These are phyloP conservation scores for Helicocarpus griseus DNA, from an alignment of 2,329 filamentous ascomycete genomes.

Conservation along the genomic window DNA sequence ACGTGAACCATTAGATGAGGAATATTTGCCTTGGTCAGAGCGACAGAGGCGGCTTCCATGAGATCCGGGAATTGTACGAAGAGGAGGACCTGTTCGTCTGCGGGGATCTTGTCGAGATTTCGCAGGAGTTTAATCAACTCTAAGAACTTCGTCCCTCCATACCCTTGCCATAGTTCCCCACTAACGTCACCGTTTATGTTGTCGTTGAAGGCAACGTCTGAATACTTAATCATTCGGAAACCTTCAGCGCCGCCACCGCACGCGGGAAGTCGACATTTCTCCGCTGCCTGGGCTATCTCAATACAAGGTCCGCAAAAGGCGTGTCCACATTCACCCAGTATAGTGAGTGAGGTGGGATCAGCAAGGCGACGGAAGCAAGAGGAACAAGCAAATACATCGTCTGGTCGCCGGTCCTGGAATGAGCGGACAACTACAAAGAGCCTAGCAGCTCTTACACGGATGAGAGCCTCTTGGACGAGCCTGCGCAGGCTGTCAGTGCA, in stretches of 20 bases:
- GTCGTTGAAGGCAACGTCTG: neutral
- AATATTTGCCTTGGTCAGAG: conserved; percentile 21
- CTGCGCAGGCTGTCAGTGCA: conserved; percentile 17
- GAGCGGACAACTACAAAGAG: conserved; percentile 23
- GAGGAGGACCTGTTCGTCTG: conserved; percentile 43
- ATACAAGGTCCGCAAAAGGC: conserved; percentile 37
- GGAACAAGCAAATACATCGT: conserved; percentile 19
- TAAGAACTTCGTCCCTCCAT: conserved; percentile 41
- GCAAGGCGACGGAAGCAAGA: conserved; percentile 22
- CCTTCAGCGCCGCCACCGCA: conserved; percentile 32
- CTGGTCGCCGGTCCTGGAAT: conserved; percentile 16
- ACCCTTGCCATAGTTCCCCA: conserved; percentile 12
- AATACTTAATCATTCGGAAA: conserved; percentile 32
- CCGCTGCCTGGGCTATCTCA: conserved; percentile 11
- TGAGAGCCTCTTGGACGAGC: conserved; percentile 22
- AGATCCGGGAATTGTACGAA: conserved; percentile 46
- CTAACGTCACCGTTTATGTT: neutral
- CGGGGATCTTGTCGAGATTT: conserved; percentile 20
- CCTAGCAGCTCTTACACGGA: conserved; percentile 23
- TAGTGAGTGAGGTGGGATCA: conserved; percentile 22
- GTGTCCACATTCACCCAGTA: conserved; percentile 45
- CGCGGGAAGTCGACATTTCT: conserved; percentile 30
- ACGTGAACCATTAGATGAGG: conserved; percentile 29
- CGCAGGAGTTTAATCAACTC: conserved; percentile 38
- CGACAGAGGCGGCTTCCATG: conserved; percentile 27